These are phyloP conservation scores for Penicillium steckii DNA, from an alignment of 495 filamentous ascomycete genomes.

Conservation along the genomic window DNA sequence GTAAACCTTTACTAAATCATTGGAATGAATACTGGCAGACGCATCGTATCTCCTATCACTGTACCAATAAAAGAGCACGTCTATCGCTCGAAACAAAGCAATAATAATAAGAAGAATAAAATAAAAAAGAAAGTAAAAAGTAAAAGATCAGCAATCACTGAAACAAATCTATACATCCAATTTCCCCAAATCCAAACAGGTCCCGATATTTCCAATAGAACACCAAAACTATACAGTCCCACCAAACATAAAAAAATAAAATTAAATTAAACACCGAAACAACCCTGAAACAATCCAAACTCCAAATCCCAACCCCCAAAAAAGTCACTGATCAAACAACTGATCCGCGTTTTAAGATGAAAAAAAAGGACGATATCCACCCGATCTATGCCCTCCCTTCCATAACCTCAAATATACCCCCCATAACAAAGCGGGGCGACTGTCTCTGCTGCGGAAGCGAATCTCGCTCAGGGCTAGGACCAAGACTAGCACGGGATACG, in stretches of 20 bases:
- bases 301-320: not conserved
- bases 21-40: not conserved
- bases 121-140: not conserved
- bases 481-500: not conserved
- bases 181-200: not conserved
- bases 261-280: not conserved
- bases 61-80: not conserved
- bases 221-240: not conserved
- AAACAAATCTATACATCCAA: too few relatives aligned
- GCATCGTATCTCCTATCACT: not conserved
- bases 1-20: too few relatives aligned
- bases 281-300: not conserved
- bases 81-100: not conserved
- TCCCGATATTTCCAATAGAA: not conserved
- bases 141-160: too few relatives aligned
- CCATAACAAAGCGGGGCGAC: slow-evolving; percentile 41
- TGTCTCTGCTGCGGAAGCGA: slow-evolving; percentile 12
- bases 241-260: not conserved
- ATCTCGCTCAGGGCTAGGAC: not conserved
- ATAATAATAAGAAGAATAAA: not conserved
- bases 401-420: slow-evolving; percentile 51
- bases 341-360: not conserved
- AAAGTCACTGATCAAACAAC: not conserved
- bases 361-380: not conserved
- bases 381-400: slow-evolving; percentile 36